Conservation (phyloP, 1,284 basidiomycete genomes). For the Melampsora americana region DNA sequence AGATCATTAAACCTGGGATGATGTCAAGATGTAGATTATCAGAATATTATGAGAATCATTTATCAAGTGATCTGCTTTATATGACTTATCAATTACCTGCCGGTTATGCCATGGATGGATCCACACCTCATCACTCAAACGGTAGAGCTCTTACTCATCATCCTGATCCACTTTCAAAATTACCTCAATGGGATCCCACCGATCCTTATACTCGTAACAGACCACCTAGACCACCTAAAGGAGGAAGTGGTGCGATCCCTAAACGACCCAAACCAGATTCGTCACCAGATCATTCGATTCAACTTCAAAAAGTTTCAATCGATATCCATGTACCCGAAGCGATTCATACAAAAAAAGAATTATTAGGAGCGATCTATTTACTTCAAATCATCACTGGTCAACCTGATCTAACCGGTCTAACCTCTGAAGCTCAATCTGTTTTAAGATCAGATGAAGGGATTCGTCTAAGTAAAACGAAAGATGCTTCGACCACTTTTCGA, state of each 20-base stretch:
- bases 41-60: slow-evolving; percentile 78
- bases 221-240: slow-evolving; percentile 66
- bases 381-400: slow-evolving; percentile 84
- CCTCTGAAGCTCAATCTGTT: slow-evolving; percentile 57
- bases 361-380: slow-evolving; percentile 82
- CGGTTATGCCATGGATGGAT: slow-evolving; percentile 48
- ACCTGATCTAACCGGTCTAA: slow-evolving; percentile 63
- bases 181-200: slow-evolving; percentile 69
- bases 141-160: slow-evolving; percentile 52
- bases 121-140: slow-evolving; percentile 53
- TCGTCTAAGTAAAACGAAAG: slow-evolving; percentile 73
- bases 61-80: slow-evolving; percentile 87
- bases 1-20: slow-evolving; percentile 54
- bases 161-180: slow-evolving; percentile 57
- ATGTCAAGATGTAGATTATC: slow-evolving; percentile 72
- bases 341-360: slow-evolving; percentile 67
- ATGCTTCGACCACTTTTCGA: slow-evolving; percentile 77
- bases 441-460: slow-evolving; percentile 68
- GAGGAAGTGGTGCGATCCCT: slow-evolving; percentile 66
- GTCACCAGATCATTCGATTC: slow-evolving; percentile 66
- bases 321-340: slow-evolving; percentile 62
- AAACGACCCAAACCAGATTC: slow-evolving; percentile 62
- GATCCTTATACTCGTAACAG: slow-evolving; percentile 76
- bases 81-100: slow-evolving; percentile 77
- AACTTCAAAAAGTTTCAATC: slow-evolving; percentile 77